Conservation (phyloP, 139 green algal species). For the Limnomonas spitsbergensis region DNA sequence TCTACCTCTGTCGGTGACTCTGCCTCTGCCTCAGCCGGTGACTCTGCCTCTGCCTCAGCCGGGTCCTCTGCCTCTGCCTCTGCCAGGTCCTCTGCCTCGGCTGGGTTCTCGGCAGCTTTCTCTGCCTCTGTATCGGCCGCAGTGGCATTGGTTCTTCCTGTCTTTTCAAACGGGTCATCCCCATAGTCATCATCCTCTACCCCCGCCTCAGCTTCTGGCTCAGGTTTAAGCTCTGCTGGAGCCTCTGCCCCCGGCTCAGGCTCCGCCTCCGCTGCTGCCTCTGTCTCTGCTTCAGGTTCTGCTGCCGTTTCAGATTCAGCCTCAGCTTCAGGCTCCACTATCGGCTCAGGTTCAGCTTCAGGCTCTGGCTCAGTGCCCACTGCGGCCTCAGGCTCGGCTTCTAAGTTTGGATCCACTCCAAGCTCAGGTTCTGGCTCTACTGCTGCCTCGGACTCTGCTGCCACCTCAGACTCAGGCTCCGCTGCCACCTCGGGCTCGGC, state of each 20-base stretch:
- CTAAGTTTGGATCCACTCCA: no score
- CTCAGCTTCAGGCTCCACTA: no score
- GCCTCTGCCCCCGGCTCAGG: background rate
- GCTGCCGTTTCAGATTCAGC: background rate
- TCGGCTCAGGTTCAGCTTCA: background rate
- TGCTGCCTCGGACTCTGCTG: background rate
- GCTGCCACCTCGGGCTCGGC: background rate
- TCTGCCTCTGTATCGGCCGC: conserved; percentile 2
- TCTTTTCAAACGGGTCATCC: background rate
- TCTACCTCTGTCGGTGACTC: background rate
- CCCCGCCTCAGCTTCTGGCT: background rate
- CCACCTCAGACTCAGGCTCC: background rate
- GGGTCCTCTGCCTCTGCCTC: background rate
- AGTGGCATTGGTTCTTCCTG: background rate
- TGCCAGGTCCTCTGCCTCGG: no score
- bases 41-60: background rate
- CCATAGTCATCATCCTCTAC: background rate
- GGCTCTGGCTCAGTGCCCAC: background rate
- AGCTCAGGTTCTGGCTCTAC: conserved; percentile 7
- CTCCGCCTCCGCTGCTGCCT: background rate
- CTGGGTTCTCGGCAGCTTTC: no score
- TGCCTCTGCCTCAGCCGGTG: background rate
- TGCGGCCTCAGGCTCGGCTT: background rate
- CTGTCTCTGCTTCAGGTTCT: background rate
- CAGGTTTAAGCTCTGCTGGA: background rate